Base-by-base conservation (phyloP, 306 rosid species). In the Medicago lupulina region DNA sequence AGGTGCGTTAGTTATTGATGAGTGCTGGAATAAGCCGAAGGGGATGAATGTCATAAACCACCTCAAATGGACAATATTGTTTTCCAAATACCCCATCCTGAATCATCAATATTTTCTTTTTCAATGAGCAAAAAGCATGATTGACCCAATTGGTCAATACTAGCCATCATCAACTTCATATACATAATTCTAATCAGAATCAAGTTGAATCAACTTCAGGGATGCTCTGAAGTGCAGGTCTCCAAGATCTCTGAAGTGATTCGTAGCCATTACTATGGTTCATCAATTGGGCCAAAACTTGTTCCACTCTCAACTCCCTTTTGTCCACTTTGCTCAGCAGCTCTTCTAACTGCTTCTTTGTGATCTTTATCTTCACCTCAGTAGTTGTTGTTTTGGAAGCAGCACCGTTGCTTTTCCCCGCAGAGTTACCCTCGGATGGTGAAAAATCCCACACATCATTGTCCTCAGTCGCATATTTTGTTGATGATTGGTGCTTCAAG, bases 351-450 rank as follows among this genome's bases (percentile, higher is more conserved):
- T 91, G 92, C 70, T 88, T 93, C 93, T 88, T 93, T 1, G 92
- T 84, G 76, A 93, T 93, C 92, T 88, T 93, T 55, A 93, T 84
- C 90, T 91, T 93, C 70, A 93, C 89, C 84, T 88, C 90, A 3
- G 79, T 84, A 8, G 17, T 84, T 15, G 38, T 21, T 21, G 23
- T 50, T 51, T 67, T 73, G 0, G 68, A 46, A 0, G 3, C 3
- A 0, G n/a, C 4, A 8, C 9, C 15, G 4, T 13, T 60, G 5
- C 0, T 28, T 60, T 39, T 18, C 6, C 78, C 1, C 0, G 59
- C 9, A 12, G 21, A 74, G n/a, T 12, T 36, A 8, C 46, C 15
- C 16, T 77, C 2, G 5, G 3, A 5, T 7, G 70, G 69, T 23
- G 19, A 34, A 14, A 70, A 73, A 9, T 81, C 86, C 89, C 89